Percentiles rank a stretch among this genome's conserved stretches.
These are phyloP conservation scores for Curvularia spicifera DNA, from an alignment of 2,329 filamentous ascomycete genomes.

Conservation along the genomic window DNA sequence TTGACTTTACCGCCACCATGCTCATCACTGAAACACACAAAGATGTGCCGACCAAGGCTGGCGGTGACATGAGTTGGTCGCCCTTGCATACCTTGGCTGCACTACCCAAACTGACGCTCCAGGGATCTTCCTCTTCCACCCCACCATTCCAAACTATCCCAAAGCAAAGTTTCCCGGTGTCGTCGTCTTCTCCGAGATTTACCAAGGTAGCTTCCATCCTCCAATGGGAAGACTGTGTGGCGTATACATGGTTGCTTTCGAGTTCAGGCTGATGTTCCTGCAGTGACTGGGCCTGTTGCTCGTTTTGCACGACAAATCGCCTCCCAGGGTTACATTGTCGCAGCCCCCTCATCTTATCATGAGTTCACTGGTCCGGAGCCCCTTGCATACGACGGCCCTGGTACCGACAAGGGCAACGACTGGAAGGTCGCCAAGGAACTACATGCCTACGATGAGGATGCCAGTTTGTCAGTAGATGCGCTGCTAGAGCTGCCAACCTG, in stretches of 20 bases:
- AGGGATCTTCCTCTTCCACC: slow-evolving; percentile 92
- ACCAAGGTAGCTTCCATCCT: slow-evolving; percentile 71
- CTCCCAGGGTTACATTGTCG: slow-evolving; percentile 91
- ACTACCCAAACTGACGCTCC: slow-evolving; percentile 15
- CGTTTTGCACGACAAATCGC: slow-evolving; percentile 92
- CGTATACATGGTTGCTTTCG: neutral
- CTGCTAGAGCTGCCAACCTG: slow-evolving; percentile 57
- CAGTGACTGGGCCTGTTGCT: slow-evolving; percentile 84
- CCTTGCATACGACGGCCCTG: slow-evolving; percentile 82
- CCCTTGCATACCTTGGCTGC: neutral
- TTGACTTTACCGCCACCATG: slow-evolving; percentile 50
- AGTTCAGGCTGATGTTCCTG: neutral
- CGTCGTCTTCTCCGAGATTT: slow-evolving; percentile 91
- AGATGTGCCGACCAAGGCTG: slow-evolving; percentile 66
- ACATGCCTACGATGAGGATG: slow-evolving; percentile 76
- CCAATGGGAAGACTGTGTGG: neutral
- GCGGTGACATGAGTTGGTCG: slow-evolving; percentile 64
- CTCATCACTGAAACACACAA: slow-evolving; percentile 64
- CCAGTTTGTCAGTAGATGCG: slow-evolving; percentile 52
- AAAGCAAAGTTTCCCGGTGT: slow-evolving; percentile 90
- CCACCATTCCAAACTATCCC: slow-evolving; percentile 81
- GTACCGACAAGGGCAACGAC: slow-evolving; percentile 85
- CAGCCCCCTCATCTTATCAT: slow-evolving; percentile 88
- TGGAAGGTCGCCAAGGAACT: slow-evolving; percentile 88
- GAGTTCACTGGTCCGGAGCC: slow-evolving; percentile 88